phyloP scores from a whole-genome alignment of 2,329 filamentous ascomycete genomes.

The Fragosphaeria purpurea region DNA sequence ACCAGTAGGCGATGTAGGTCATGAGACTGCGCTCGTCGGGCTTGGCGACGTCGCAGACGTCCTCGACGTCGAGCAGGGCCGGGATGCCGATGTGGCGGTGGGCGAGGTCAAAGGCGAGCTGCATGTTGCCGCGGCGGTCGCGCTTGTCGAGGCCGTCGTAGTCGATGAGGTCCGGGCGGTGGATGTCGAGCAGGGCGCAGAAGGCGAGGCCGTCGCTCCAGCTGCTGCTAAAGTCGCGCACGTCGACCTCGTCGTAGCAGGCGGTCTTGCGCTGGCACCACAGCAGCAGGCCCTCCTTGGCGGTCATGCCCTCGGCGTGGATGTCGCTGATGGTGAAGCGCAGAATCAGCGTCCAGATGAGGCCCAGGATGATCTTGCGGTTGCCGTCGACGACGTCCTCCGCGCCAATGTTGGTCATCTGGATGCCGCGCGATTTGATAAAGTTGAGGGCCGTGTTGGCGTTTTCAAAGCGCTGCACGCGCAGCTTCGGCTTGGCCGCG shows the following conservation, averaged over 20 bases:
- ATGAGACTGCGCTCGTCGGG: slow-evolving; percentile 94
- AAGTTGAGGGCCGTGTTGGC: slow-evolving; percentile 92
- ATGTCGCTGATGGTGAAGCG: slow-evolving; percentile 98
- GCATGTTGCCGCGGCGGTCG: slow-evolving; percentile 95
- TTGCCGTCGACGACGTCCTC: slow-evolving; percentile 98
- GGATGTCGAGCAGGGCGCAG: slow-evolving; percentile 91
- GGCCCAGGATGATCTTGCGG: slow-evolving; percentile 88
- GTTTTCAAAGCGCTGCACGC: slow-evolving; percentile 96
- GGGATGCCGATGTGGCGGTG: slow-evolving; percentile 95
- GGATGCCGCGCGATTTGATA: slow-evolving; percentile 72
- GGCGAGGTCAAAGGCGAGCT: slow-evolving; percentile 93
- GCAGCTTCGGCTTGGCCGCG: slow-evolving; percentile 89
- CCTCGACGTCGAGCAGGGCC: slow-evolving; percentile 89
- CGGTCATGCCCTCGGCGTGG: slow-evolving; percentile 94
- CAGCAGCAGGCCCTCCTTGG: slow-evolving; percentile 85
- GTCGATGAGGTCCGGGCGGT: slow-evolving; percentile 93
- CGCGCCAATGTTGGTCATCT: slow-evolving; percentile 96
- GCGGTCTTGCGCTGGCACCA: slow-evolving; percentile 99
- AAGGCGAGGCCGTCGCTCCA: slow-evolving; percentile 98
- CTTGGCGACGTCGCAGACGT: slow-evolving; percentile 92
- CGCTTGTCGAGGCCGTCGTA: slow-evolving; percentile 90
- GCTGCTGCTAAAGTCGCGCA: slow-evolving; percentile 86
- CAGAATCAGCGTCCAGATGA: slow-evolving; percentile 98
- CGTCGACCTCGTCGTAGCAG: slow-evolving; percentile 94
- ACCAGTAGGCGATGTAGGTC: slow-evolving; percentile 99